phyloP scores from a whole-genome alignment of 805 yeast species.

The Candida maesae region DNA sequence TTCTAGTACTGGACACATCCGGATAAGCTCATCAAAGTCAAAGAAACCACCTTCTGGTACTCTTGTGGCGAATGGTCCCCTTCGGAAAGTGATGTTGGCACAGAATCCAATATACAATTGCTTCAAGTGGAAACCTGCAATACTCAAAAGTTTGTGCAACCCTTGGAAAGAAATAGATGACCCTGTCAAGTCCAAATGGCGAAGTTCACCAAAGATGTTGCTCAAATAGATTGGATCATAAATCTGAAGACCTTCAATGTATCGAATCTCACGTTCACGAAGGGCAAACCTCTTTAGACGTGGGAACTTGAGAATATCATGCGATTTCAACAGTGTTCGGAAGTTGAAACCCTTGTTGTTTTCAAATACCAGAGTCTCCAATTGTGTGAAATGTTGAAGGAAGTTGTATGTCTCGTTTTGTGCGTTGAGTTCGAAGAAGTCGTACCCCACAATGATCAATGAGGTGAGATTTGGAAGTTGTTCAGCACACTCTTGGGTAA shows the following conservation, averaged over 20 bases:
- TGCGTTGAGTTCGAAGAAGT: slow-evolving; percentile 15
- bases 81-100: slow-evolving; percentile 19
- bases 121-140: slow-evolving; percentile 13
- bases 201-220: slow-evolving; percentile 15
- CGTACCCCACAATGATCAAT: slow-evolving; percentile 22
- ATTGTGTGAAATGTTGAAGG: slow-evolving; percentile 17
- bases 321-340: slow-evolving; percentile 15
- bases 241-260: slow-evolving; percentile 15
- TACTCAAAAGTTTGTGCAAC: slow-evolving; percentile 13
- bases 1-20: slow-evolving; percentile 16
- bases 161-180: slow-evolving; percentile 25
- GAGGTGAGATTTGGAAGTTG: slow-evolving; percentile 16
- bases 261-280: slow-evolving; percentile 18
- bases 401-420: slow-evolving; percentile 22
- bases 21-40: slow-evolving; percentile 19
- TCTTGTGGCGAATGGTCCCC: slow-evolving; percentile 12
- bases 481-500: slow-evolving; percentile 7
- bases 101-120: slow-evolving; percentile 23
- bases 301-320: slow-evolving; percentile 17
- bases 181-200: slow-evolving; percentile 22
- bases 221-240: slow-evolving; percentile 13
- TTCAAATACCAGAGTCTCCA: slow-evolving; percentile 21
- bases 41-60: slow-evolving; percentile 16
- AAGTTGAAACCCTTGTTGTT: slow-evolving; percentile 20
- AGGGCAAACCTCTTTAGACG: slow-evolving; percentile 15